Evolutionary conservation across 2,329 filamentous ascomycete genomes (phyloP), one percentile per base, ranked within the genome.

Genomic region (Aspergillus novoparasiticus): DNA sequence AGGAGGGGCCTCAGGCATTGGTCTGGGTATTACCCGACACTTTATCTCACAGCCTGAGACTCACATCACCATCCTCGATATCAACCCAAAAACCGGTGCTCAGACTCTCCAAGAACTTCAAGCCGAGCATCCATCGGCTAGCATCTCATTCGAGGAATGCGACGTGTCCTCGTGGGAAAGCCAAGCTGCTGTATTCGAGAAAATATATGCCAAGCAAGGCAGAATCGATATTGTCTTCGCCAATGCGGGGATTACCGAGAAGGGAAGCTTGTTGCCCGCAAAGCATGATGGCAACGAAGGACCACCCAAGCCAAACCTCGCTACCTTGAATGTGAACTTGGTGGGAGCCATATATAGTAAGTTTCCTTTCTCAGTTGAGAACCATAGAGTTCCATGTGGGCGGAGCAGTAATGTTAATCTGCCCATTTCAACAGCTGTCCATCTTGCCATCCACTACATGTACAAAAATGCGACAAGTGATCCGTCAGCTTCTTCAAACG

Each of bases 161-260:
- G 39, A 41, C 9, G 39, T 41, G 16, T 41, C 39, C 6, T 41
- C 39, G 10, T 41, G 39, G 39, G 39, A 41, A 41, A 41, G 39
- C 16, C 39, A 41, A 10, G 19, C 39, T 10, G 39, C 39, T 10
- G 39, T 41, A n/a, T 41, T 41, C 6, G 39, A 41, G 39, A 41
- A 56, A 55, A n/a, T 19, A 50, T 71, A 74, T 57, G 63, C 66
- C 4, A 62, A 73, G 16, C 71, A 73, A 21, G 79, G 80, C 2
- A 70, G 72, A 14, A 68, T 85, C 21, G 82, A 85, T 61, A 66
- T 83, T 3, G 82, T 84, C 8, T 79, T 84, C 69, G 83, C 82
- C 30, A 85, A 85, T 66, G 83, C 83, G 0, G 83, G 83, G 1
- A 78, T 85, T 39, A 80, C 80, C 0, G 80, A 81, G 69, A 74